phyloP scores from a whole-genome alignment of 2,329 filamentous ascomycete genomes.

The Cladophialophora chaetospira region DNA sequence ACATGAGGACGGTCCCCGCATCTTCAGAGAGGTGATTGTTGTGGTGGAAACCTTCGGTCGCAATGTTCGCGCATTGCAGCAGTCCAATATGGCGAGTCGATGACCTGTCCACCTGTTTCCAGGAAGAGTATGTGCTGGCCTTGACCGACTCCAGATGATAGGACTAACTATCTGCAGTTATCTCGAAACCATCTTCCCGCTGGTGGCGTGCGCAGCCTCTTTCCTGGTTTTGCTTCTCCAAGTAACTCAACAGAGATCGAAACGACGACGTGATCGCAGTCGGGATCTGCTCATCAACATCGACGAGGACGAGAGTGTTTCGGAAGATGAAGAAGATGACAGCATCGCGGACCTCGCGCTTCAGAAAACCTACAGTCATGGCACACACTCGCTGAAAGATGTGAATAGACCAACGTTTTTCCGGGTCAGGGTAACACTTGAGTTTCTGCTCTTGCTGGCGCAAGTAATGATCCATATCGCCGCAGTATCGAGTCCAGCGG shows the following conservation, averaged over 20 bases:
- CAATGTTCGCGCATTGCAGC: conserved; percentile 60
- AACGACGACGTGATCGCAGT: conserved; percentile 9
- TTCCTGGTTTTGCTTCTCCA: conserved; percentile 48
- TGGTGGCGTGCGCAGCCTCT: conserved; percentile 70
- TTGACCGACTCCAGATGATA: neutral
- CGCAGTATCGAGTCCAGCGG: conserved; percentile 48
- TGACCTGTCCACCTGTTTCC: conserved; percentile 64
- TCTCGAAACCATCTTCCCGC: conserved; percentile 76
- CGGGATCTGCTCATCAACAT: conserved; percentile 44
- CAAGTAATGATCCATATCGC: conserved; percentile 66
- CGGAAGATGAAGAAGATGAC: conserved; percentile 55
- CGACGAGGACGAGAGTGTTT: conserved; percentile 62
- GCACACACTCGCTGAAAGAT: conserved; percentile 59
- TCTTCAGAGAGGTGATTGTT: conserved; percentile 19
- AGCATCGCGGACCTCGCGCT: conserved; percentile 54
- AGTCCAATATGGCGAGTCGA: conserved; percentile 62
- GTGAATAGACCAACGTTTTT: conserved; percentile 72
- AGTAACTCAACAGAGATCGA: conserved; percentile 2
- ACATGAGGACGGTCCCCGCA: conserved; percentile 18
- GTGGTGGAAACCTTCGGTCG: conserved; percentile 23
- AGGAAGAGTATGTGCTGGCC: conserved; percentile 51
- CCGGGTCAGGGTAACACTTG: conserved; percentile 69
- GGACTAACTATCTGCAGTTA: conserved; percentile 57
- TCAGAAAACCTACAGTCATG: conserved; percentile 54
- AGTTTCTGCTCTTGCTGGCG: conserved; percentile 72